phyloP scores from a whole-genome alignment of 768 basidiomycete genomes.

The Psilocybe azurescens region DNA sequence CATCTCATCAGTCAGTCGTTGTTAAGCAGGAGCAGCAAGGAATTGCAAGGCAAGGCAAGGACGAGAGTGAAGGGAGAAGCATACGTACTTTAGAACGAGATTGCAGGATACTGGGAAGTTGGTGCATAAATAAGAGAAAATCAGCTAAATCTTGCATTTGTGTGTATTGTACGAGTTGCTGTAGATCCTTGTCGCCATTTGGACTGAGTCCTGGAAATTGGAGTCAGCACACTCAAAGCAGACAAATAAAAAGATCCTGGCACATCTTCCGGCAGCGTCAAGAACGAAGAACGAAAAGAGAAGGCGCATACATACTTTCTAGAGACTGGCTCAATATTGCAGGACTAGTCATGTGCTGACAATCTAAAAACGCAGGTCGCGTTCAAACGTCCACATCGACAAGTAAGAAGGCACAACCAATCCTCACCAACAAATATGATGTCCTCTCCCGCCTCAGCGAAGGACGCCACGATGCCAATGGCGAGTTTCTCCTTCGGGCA shows the following conservation, averaged over 20 bases:
- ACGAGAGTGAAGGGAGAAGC: slow-evolving; percentile 10
- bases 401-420: slow-evolving; percentile 3
- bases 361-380: slow-evolving; percentile 41
- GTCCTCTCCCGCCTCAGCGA: slow-evolving; percentile 52
- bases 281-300: slow-evolving; percentile 22
- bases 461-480: slow-evolving; percentile 51
- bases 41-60: too few relatives aligned
- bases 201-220: slow-evolving; percentile 17
- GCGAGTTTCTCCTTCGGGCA: slow-evolving; percentile 65
- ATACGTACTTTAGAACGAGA: slow-evolving; percentile 49
- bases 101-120: slow-evolving; percentile 51
- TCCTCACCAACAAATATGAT: slow-evolving; percentile 69
- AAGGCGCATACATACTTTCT: slow-evolving; percentile 1
- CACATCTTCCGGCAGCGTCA: neutral
- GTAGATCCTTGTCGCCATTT: neutral
- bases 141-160: slow-evolving; percentile 54
- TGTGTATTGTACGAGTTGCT: slow-evolving; percentile 41
- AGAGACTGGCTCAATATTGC: slow-evolving; percentile 33
- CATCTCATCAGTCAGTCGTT: neutral
- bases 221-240: neutral
- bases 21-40: too few relatives aligned
- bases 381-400: neutral
- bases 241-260: too few relatives aligned
- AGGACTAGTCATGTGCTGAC: slow-evolving; percentile 47
- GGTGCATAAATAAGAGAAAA: slow-evolving; percentile 62